phyloP scores from a whole-genome alignment of 2,329 filamentous ascomycete genomes.

The Exserohilum rostratum region DNA sequence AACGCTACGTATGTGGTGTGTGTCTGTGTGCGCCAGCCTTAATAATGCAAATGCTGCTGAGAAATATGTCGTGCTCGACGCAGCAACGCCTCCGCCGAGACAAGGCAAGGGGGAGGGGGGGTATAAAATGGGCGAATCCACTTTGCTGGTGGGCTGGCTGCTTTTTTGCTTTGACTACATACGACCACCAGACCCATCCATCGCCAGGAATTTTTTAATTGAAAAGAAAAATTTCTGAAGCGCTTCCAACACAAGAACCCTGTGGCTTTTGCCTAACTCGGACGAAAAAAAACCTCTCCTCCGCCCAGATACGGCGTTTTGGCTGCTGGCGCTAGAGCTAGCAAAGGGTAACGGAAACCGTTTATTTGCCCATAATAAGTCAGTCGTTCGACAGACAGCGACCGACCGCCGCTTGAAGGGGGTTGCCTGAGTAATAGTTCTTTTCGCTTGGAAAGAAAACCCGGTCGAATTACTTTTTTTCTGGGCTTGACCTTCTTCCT shows the following conservation, averaged over 20 bases:
- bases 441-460: too few species aligned
- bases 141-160: too few species aligned
- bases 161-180: too few species aligned
- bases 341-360: slow-evolving; percentile 17
- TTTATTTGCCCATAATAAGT: neutral
- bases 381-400: too few species aligned
- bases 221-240: neutral
- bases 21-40: slow-evolving; percentile 8
- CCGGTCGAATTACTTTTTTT: too few species aligned
- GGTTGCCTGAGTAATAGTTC: neutral
- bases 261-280: too few species aligned
- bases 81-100: slow-evolving; percentile 1
- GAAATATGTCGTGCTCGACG: slow-evolving; percentile 19
- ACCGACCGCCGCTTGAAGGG: too few species aligned
- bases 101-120: neutral
- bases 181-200: neutral
- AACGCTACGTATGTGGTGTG: neutral
- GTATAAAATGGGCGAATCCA: neutral
- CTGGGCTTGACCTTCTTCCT: too few species aligned
- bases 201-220: neutral
- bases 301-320: neutral
- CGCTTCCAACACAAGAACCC: too few species aligned
- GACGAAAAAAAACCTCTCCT: neutral
- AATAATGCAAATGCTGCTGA: slow-evolving; percentile 31
- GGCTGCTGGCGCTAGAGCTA: slow-evolving; percentile 12